A percentile compares a stretch with the other conserved stretches of the same genome.
Evolutionary conservation across 257 asterid genomes (phyloP).

Genomic region (Solanum habrochaites): DNA sequence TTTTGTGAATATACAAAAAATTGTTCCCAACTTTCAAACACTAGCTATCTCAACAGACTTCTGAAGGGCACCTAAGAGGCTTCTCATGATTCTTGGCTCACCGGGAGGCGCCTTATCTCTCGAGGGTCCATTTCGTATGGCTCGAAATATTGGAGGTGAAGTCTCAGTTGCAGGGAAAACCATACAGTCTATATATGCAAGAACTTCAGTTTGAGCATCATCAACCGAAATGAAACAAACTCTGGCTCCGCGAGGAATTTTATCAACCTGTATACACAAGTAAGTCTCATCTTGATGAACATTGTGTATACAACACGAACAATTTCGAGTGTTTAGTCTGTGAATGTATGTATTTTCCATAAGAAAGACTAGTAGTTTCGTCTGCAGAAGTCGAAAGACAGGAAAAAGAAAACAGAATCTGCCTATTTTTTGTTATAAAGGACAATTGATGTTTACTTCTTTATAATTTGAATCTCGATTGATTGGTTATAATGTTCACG

Average conservation of each 20-base stretch:
- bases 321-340: neutral
- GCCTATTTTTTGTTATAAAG: neutral
- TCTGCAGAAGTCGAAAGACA: neutral
- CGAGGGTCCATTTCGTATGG: slow-evolving; percentile 61
- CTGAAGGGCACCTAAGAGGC: slow-evolving; percentile 71
- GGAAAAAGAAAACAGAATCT: neutral
- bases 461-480: neutral
- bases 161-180: slow-evolving; percentile 50
- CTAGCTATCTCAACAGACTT: slow-evolving; percentile 74
- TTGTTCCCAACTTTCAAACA: slow-evolving; percentile 1
- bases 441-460: neutral
- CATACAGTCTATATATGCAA: slow-evolving; percentile 72
- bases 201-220: slow-evolving; percentile 56
- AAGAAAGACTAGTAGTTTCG: neutral
- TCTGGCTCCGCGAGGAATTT: slow-evolving; percentile 86
- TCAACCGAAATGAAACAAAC: slow-evolving; percentile 67
- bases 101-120: slow-evolving; percentile 67
- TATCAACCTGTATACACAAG: slow-evolving; percentile 52
- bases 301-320: neutral
- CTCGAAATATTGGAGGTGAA: slow-evolving; percentile 58
- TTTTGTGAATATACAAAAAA: too few relatives aligned
- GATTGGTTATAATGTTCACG: neutral
- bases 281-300: neutral
- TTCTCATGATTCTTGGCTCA: slow-evolving; percentile 87
- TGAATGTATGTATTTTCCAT: neutral